Percentiles rank a stretch among this genome's conserved stretches.
Conservation (phyloP, 2,329 filamentous ascomycete genomes). For the Lecanicillium sp. region DNA sequence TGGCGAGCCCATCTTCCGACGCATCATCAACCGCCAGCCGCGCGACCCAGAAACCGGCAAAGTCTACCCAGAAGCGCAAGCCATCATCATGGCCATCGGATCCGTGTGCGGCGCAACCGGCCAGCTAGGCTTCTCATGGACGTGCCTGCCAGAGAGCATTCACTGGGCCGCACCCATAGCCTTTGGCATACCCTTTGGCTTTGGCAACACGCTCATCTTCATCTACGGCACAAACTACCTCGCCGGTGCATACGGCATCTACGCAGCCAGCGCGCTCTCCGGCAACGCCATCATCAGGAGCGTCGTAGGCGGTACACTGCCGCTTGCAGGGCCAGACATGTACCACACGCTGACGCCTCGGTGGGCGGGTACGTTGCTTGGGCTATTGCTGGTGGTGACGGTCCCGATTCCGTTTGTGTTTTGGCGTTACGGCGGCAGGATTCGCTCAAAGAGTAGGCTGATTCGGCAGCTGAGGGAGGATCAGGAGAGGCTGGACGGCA, state of each 20-base stretch:
- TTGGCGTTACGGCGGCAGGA: conserved; percentile 46
- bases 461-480: conserved; percentile 30
- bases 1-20: conserved; percentile 59
- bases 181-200: conserved; percentile 66
- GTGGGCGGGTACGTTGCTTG: conserved; percentile 66
- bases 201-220: conserved; percentile 64
- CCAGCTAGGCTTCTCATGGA: conserved; percentile 80
- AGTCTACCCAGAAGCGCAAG: conserved; percentile 66
- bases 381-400: conserved; percentile 56
- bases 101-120: conserved; percentile 63
- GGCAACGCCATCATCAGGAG: conserved; percentile 65
- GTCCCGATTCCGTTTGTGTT: conserved; percentile 71
- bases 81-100: conserved; percentile 65
- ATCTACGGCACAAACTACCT: conserved; percentile 73
- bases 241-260: conserved; percentile 65
- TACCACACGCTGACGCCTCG: conserved; percentile 58
- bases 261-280: conserved; percentile 65
- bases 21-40: conserved; percentile 64
- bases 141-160: conserved; percentile 60
- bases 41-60: conserved; percentile 64
- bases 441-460: conserved; percentile 37
- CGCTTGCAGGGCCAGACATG: conserved; percentile 61
- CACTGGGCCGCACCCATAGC: conserved; percentile 69
- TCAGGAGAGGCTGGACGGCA: conserved; percentile 17
- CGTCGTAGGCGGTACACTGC: conserved; percentile 61